Evolutionary conservation across 345 rosid genomes (phyloP).

Genomic region (Trapa bicornis): DNA sequence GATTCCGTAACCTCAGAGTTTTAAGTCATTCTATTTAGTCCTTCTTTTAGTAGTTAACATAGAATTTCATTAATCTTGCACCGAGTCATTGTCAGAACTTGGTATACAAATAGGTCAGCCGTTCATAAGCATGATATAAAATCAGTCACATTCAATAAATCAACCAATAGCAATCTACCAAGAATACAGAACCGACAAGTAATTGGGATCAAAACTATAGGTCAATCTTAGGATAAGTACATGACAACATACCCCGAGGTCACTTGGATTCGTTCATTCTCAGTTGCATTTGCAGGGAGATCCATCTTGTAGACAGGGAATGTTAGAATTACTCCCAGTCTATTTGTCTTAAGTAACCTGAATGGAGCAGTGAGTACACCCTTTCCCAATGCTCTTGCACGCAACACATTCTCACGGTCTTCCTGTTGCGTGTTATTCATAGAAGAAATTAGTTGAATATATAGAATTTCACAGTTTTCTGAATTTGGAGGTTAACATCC

Average conservation of each 20-base stretch:
- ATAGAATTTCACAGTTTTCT: background rate
- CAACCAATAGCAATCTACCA: background rate
- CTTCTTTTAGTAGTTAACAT: no score
- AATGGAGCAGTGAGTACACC: slow-evolving; percentile 97
- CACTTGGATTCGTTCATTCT: slow-evolving; percentile 67
- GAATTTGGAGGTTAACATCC: background rate
- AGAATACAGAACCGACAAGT: background rate
- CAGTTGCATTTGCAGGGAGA: slow-evolving; percentile 71
- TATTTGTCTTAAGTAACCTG: slow-evolving; percentile 67
- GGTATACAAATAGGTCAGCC: no score
- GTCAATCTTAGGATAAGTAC: background rate
- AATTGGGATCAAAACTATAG: background rate
- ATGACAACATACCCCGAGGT: slow-evolving; percentile 54
- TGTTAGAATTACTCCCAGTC: slow-evolving; percentile 93
- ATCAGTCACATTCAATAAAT: background rate
- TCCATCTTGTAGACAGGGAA: slow-evolving; percentile 82
- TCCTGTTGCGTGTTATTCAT: slow-evolving; percentile 36
- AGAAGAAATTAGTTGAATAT: background rate
- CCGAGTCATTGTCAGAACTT: no score
- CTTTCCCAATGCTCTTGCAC: slow-evolving; percentile 78
- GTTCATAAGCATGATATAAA: no score
- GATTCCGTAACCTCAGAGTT: background rate
- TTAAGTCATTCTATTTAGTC: background rate
- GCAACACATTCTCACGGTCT: slow-evolving; percentile 79
- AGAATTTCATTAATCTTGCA: no score